Base-by-base conservation (phyloP, 352 stramenopile genomes). In the Globisporangium rhizosaccharum region DNA sequence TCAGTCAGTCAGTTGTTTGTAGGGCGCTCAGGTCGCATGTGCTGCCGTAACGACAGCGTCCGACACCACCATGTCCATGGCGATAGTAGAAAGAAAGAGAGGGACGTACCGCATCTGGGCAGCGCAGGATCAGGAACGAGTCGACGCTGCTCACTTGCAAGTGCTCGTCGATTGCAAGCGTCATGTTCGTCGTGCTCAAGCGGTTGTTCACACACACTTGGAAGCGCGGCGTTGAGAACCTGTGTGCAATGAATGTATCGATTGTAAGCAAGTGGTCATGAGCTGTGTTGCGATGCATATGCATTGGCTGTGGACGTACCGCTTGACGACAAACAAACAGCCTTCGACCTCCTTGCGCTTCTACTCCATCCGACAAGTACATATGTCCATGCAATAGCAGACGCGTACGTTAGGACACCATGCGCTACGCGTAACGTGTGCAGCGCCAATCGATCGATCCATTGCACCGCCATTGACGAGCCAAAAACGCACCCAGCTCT, bases 141-240 rank as follows among this genome's bases (percentile, higher is more conserved):
- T 94, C 85, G 14, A 94, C 72, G 49, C 81, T 91, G 71, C 92
- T 84, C 48, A 94, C 79, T 54, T 91, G 72, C 5, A 94, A 74
- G 58, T 71, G 67, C 30, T 76, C 82, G 57, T 90, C 75, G 48
- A 94, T 64, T 11, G 77, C 58, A 57, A 94, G 77, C 66, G 77
- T 82, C 77, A 94, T 87, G 62, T 94, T 94, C 50, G 80, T 91
- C 53, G 85, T 94, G 63, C 80, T 94, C 61, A 94, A 57, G n/a
- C 85, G 85, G 64, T 94, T 94, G 66, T 90, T 94, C n/a, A 94
- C 82, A 51, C 88, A 88, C 56, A 94, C 84, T 72, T 94, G 85
- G 68, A 91, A 92, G 51, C 78, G 81, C 36, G 85, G 85, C 23
- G 81, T 67, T 49, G 81, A 80, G 53, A 79, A 86, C 72, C 83